Percentiles rank a stretch among this genome's conserved stretches.
These are phyloP conservation scores for Leccinum fallax DNA, from an alignment of 1,284 basidiomycete species.

Conservation along the genomic window DNA sequence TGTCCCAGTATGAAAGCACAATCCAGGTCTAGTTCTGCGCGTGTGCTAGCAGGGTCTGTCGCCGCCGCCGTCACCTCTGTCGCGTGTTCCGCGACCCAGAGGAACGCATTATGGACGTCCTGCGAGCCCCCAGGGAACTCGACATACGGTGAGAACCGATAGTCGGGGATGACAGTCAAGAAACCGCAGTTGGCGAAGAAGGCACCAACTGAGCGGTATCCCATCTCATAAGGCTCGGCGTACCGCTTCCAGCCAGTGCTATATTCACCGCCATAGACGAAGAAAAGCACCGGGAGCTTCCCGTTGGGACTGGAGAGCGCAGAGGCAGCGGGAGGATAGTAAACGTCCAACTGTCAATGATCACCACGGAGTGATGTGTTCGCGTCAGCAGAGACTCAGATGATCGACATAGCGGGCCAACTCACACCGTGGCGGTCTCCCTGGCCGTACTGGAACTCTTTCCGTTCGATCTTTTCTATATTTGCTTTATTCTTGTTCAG, in stretches of 20 bases:
- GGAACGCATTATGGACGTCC: constrained; percentile 58
- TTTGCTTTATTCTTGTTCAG: constrained; percentile 43
- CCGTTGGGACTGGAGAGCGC: constrained; percentile 24
- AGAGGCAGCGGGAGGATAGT: constrained; percentile 47
- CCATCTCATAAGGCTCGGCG: constrained; percentile 48
- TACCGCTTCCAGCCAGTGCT: constrained; percentile 48
- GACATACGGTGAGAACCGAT: constrained; percentile 57
- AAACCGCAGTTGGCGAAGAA: constrained; percentile 63
- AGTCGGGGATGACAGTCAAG: constrained; percentile 63
- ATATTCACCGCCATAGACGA: constrained; percentile 66
- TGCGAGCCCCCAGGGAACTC: constrained; percentile 52
- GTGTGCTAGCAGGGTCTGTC: constrained; percentile 28
- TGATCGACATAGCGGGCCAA: not conserved
- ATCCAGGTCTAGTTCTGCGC: constrained; percentile 39
- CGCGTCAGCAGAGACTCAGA: not conserved
- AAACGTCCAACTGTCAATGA: constrained; percentile 55
- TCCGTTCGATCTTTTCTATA: constrained; percentile 45
- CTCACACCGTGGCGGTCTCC: constrained; percentile 56
- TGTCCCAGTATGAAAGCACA: constrained; percentile 56
- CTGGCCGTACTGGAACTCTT: constrained; percentile 57
- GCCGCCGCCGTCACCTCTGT: constrained; percentile 24
- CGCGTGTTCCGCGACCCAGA: constrained; percentile 50
- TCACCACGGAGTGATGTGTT: not conserved
- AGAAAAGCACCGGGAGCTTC: constrained; percentile 49
- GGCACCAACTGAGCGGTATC: constrained; percentile 54